Evolutionary conservation across 345 rosid species (phyloP), one percentile per base, ranked within the genome.

Genomic region (Melastoma malabathricum): DNA sequence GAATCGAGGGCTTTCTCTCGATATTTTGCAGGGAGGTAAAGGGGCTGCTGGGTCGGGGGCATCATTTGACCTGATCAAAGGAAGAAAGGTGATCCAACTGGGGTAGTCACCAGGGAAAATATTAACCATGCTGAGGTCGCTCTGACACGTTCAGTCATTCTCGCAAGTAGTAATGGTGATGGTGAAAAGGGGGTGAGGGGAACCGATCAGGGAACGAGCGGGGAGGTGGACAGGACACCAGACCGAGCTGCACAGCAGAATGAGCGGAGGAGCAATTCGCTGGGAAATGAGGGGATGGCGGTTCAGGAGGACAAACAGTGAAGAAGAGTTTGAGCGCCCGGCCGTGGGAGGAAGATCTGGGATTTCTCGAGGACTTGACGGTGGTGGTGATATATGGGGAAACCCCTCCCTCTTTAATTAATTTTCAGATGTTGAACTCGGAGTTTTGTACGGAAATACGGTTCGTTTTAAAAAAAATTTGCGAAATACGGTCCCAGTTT

Each of bases 341-440:
- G 93, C 93, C 19, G 84, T 87, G 84, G 89, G 48, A 92, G 87
- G 81, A 92, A 87, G 81, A 80, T 87, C 0, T 92, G 98, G 98
- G 81, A 76, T 23, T 84, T 92, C 69, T 71, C 87, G 68, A 87
- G 96, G 15, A 84, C 93, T 8, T 92, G 64, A 65, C 34, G 52
- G 16, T 23, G 44, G 44, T 6, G 52, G 44, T 59, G 15, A 27
- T 41, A 5, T 50, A 46, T 15, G 15, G 16, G 22, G 46, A 17
- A 27, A 9, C 10, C 73, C 67, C 68, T 61, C 48, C 66, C 54
- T 61, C 18, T n/a, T n/a, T n/a, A n/a, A n/a, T n/a, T n/a, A n/a
- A n/a, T n/a, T n/a, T n/a, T n/a, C n/a, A n/a, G n/a, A n/a, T n/a
- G n/a, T n/a, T n/a, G n/a, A n/a, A n/a, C n/a, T n/a, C n/a, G n/a